These are phyloP conservation scores for Pseudogymnoascus sp. DNA, from an alignment of 2,329 filamentous ascomycete species.

Conservation along the genomic window DNA sequence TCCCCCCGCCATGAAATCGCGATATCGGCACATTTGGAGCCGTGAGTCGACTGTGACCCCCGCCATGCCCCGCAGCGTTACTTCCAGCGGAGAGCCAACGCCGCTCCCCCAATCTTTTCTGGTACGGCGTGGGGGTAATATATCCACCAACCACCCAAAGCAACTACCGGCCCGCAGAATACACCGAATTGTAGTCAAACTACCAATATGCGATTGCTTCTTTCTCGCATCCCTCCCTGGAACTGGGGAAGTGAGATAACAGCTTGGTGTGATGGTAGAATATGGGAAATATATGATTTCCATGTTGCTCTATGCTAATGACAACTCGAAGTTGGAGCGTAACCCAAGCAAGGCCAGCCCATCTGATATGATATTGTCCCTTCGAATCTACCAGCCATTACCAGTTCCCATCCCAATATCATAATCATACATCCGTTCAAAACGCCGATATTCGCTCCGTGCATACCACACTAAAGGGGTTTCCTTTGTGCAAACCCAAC, in stretches of 20 bases:
- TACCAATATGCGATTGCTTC: not conserved
- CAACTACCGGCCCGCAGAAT: not conserved
- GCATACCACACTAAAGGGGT: not conserved
- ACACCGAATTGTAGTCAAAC: not conserved
- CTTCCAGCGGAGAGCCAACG: not conserved
- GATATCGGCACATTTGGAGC: slow-evolving; percentile 3
- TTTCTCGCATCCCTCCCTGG: not conserved
- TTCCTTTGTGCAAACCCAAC: not conserved
- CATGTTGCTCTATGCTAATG: not conserved
- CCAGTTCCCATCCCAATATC: not conserved
- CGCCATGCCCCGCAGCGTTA: not conserved
- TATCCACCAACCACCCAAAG: not conserved
- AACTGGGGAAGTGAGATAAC: not conserved
- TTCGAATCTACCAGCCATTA: not conserved
- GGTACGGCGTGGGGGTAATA: not conserved
- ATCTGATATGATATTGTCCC: not conserved
- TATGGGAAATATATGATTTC: not conserved
- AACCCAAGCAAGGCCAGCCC: not conserved
- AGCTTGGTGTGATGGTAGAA: not conserved
- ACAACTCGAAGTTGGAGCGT: not conserved
- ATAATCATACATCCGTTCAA: not conserved
- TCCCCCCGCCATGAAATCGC: not conserved
- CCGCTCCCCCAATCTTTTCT: not conserved
- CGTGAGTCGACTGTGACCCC: not conserved
- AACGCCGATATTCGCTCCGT: not conserved